phyloP scores from a whole-genome alignment of 192 early-diverging fungal genomes.

The Spinellus fusiger region DNA sequence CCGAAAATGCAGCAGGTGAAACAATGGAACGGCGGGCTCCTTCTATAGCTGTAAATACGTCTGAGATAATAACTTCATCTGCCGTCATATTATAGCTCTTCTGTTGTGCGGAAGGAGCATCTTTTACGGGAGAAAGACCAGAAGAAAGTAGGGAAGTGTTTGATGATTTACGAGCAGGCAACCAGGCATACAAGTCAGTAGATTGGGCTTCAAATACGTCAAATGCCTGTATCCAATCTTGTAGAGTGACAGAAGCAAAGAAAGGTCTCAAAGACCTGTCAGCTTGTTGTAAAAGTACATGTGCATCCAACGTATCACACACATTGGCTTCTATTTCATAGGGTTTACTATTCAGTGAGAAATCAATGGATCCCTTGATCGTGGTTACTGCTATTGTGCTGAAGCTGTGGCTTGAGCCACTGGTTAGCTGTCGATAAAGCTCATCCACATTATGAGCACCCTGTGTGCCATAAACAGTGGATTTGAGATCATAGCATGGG shows the following conservation, averaged over 20 bases:
- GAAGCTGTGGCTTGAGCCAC: not conserved
- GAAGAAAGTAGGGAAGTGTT: constrained; percentile 3
- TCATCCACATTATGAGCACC: constrained; percentile 9
- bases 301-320: constrained; percentile 24
- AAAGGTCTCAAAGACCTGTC: constrained; percentile 30
- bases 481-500: constrained; percentile 20
- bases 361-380: constrained; percentile 6
- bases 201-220: constrained; percentile 45
- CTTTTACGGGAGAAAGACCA: constrained; percentile 5
- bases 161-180: constrained; percentile 29
- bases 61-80: constrained; percentile 58
- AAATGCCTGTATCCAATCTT: constrained; percentile 46
- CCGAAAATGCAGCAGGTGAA: constrained; percentile 39
- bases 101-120: constrained; percentile 2
- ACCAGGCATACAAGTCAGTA: constrained; percentile 38
- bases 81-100: constrained; percentile 24
- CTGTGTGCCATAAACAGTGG: constrained; percentile 10
- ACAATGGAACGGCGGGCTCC: constrained; percentile 41
- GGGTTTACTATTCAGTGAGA: constrained; percentile 22
- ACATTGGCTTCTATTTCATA: constrained; percentile 5
- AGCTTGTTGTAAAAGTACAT: constrained; percentile 25
- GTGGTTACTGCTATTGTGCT: constrained; percentile 4
- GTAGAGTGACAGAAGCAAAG: constrained; percentile 28
- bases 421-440: constrained; percentile 16
- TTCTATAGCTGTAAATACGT: constrained; percentile 60